Evolutionary conservation across 192 early-diverging fungal species (phyloP), one percentile per base, ranked within the genome.

Genomic region (Coemansia sp.): DNA sequence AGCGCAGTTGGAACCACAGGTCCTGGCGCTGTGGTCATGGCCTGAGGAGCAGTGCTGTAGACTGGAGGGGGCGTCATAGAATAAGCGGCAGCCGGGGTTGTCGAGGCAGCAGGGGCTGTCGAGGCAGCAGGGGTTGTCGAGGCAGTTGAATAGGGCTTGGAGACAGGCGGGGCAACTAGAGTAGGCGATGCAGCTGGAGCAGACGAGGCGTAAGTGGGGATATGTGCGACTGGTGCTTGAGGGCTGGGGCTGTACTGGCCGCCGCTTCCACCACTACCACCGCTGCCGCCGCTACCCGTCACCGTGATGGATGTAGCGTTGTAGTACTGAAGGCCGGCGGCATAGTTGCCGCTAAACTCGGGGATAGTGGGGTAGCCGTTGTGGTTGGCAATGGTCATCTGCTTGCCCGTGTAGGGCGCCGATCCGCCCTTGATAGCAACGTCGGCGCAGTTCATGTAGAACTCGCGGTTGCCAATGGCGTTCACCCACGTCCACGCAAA

Each of bases 401-500:
- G 56, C 63, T 75, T 79, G 44, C 82, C 82, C 0, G 85, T 80
- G 50, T 82, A 72, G 27, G 67, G 50, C 11, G 33, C 50, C 1
- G 37, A 17, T 1, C 74, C 61, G 18, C 84, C 84, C 3, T 63
- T 55, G 62, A 90, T 83, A 42, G 82, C 81, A 26, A 91, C 78
- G 67, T 89, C 87, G 15, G 85, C 87, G 60, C 87, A 89, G 62
- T 86, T 83, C 84, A 84, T 87, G 70, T 91, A 91, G 58, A 82
- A 88, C 73, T 91, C 89, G 42, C 83, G 82, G 65, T 85, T 86
- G 2, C 85, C 87, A 24, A 84, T 65, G 17, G 88, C 87, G 50
- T 87, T 87, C 40, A 87, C 86, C 90, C 90, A 91, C 15, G 83
- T 67, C 87, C 88, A 90, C 9, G 81, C 82, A 32, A 87, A 83